Percentiles rank a stretch among this genome's conserved stretches.
Conservation (phyloP, 192 early-diverging fungal species). For the Gaertneriomyces semiglobifer region DNA sequence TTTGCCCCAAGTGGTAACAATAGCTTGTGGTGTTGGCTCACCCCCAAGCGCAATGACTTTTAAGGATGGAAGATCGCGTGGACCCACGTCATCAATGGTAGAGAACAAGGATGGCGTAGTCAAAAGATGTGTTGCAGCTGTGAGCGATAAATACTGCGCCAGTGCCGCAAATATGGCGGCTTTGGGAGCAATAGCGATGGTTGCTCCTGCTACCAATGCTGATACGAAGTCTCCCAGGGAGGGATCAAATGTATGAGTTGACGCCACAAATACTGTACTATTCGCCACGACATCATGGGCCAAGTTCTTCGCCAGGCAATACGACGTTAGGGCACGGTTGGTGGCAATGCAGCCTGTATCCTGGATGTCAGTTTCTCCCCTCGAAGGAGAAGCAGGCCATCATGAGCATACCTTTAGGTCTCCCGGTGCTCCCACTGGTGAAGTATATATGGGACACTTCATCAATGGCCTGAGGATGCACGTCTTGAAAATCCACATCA, state of each 20-base stretch:
- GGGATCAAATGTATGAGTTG: constrained; percentile 40
- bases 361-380: not conserved
- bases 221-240: constrained; percentile 31
- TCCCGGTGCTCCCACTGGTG: constrained; percentile 36
- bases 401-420: constrained; percentile 29
- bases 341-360: constrained; percentile 28
- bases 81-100: constrained; percentile 20
- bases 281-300: constrained; percentile 11
- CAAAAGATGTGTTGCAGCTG: constrained; percentile 28
- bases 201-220: constrained; percentile 26
- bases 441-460: constrained; percentile 36
- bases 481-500: too few relatives aligned
- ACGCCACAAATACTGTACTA: constrained; percentile 31
- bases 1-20: constrained; percentile 21
- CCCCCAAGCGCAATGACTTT: constrained; percentile 37
- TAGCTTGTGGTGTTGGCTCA: constrained; percentile 29
- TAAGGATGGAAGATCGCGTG: constrained; percentile 15
- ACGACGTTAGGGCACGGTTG: constrained; percentile 26
- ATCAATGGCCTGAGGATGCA: too few relatives aligned
- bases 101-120: constrained; percentile 37
- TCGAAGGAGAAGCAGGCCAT: not conserved
- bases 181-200: constrained; percentile 22
- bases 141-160: constrained; percentile 12
- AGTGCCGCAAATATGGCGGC: constrained; percentile 9
- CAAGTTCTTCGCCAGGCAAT: constrained; percentile 26